phyloP scores from a whole-genome alignment of 208 protist genomes.

The Naegleria fowleri region DNA sequence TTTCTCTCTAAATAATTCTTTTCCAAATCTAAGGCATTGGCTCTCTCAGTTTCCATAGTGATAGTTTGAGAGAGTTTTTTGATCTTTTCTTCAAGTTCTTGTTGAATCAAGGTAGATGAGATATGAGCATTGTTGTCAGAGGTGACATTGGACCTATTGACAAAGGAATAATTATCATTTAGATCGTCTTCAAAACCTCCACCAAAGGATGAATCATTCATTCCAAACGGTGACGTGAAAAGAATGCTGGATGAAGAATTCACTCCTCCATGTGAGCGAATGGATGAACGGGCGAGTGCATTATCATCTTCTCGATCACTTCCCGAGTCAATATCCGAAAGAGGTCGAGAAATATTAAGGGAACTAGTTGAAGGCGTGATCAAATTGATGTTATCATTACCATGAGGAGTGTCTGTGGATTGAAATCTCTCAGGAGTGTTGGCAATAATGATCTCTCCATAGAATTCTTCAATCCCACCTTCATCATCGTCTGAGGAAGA shows the following conservation, averaged over 20 bases:
- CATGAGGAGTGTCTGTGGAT: too few relatives aligned
- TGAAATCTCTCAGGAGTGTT: too few relatives aligned
- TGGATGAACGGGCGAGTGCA: too few relatives aligned
- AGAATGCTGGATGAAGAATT: background rate
- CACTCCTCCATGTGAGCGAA: too few relatives aligned
- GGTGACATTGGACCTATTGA: too few relatives aligned
- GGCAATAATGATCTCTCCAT: too few relatives aligned
- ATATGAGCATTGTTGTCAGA: too few relatives aligned
- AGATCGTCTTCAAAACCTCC: background rate
- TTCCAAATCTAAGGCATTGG: background rate
- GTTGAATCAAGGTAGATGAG: background rate
- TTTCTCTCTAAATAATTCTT: background rate
- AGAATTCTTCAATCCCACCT: too few relatives aligned
- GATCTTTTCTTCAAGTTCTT: background rate
- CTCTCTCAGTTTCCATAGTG: background rate
- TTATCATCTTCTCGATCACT: background rate
- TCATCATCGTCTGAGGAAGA: too few relatives aligned
- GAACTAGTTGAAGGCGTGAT: too few relatives aligned
- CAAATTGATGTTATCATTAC: too few relatives aligned
- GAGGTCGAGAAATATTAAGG: background rate
- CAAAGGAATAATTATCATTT: background rate
- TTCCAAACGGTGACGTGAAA: too few relatives aligned
- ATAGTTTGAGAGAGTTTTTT: background rate
- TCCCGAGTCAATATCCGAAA: background rate
- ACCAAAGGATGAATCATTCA: background rate